Base-by-base conservation (phyloP, 495 filamentous ascomycete species). In the Penicillium mononematosum region DNA sequence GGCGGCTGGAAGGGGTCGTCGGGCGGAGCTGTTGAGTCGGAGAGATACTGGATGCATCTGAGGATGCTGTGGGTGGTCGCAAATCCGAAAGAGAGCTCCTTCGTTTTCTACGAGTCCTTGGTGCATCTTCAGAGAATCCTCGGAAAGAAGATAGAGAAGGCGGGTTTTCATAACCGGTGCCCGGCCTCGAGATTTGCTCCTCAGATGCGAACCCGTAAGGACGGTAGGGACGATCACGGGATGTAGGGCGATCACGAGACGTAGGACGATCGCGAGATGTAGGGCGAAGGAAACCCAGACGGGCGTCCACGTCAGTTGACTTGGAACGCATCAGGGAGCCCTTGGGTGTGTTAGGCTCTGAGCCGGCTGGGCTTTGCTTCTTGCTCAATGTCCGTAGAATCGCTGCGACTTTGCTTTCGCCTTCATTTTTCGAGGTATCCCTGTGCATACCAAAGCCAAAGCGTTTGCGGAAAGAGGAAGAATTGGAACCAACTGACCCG, bases 1-100 rank as follows among this genome's bases (percentile, higher is more conserved):
- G 51, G 12, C 62, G 66, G 38, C 46, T 69, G n/a, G 66, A 66
- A 36, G 76, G 72, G 32, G 76, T 77, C 6, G 61, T 62, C 12
- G 76, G 72, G 24, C 72, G 71, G 14, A 69, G 63, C 45, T 60
- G 60, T 20, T 72, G 69, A 38, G 64, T 66, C 14, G 75, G 62
- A 22, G 73, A 81, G 53, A 74, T 32, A 31, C 61, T 59, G 5
- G 71, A 74, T 12, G 64, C 56, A 34, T 72, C 72, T 39, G 72
- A 67, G 24, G 70, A 73, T 20, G 75, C 70, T 67, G 87, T 82
- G 5, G 81, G 75, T 42, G 76, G 78, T 65, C 89, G 88, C 27
- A 98, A 75, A 66, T 98, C 94, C 16, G 91, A 96, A 22, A 98
- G 73, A 22, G 93, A 97, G 70, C 92, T 96, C 61, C 94, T 86